Evolutionary conservation across 192 early-diverging fungal genomes (phyloP).

Genomic region (Coemansia sp.): DNA sequence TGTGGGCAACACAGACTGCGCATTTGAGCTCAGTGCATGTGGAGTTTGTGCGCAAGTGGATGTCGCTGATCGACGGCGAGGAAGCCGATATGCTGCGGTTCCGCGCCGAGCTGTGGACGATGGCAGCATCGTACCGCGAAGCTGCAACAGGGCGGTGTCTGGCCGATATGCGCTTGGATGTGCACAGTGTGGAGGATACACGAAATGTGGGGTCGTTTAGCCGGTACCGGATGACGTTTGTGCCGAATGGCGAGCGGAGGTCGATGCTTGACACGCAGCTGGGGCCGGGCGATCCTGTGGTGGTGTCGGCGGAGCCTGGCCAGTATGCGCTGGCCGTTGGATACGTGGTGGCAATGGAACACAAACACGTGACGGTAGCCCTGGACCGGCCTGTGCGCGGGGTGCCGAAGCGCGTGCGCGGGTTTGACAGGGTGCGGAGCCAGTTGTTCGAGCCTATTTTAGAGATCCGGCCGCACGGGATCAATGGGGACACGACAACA

Average conservation of each 20-base stretch:
- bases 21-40: slow-evolving; percentile 63
- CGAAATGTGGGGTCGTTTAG: slow-evolving; percentile 28
- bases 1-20: slow-evolving; percentile 65
- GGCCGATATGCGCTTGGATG: slow-evolving; percentile 34
- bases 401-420: slow-evolving; percentile 52
- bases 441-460: slow-evolving; percentile 58
- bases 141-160: slow-evolving; percentile 48
- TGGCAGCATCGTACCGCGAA: slow-evolving; percentile 57
- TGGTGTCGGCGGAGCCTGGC: slow-evolving; percentile 73
- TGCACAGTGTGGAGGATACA: slow-evolving; percentile 31
- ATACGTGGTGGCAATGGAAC: slow-evolving; percentile 61
- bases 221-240: slow-evolving; percentile 38
- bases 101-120: slow-evolving; percentile 71
- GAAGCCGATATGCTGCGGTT: slow-evolving; percentile 66
- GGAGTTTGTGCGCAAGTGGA: slow-evolving; percentile 79
- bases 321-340: slow-evolving; percentile 79
- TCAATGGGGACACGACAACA: slow-evolving; percentile 21
- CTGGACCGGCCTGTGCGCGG: slow-evolving; percentile 70
- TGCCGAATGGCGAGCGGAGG: background rate
- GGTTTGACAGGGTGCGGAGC: slow-evolving; percentile 59
- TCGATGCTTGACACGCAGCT: slow-evolving; percentile 46
- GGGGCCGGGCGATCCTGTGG: slow-evolving; percentile 72
- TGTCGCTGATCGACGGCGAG: slow-evolving; percentile 69
- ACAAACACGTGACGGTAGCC: slow-evolving; percentile 55
- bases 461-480: slow-evolving; percentile 33